Evolutionary conservation across 192 early-diverging fungal genomes (phyloP).

Genomic region (Geranomyces variabilis): DNA sequence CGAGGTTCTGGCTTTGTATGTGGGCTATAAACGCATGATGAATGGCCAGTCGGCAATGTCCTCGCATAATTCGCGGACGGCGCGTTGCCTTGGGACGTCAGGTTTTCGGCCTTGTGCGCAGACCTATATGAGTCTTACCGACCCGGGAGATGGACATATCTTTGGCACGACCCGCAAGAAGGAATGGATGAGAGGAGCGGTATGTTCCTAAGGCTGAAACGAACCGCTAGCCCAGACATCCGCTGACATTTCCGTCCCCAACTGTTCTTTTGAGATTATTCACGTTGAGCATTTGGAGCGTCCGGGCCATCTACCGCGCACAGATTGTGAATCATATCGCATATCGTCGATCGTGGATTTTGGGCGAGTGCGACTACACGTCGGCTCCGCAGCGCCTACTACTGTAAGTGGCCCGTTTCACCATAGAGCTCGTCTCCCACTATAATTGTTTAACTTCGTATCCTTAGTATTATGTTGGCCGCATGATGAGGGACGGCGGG

Average conservation of each 20-base stretch:
- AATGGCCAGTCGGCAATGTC: neutral
- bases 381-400: slow-evolving; percentile 5
- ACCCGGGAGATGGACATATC: slow-evolving; percentile 13
- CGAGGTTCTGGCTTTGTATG: neutral
- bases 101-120: slow-evolving; percentile 11
- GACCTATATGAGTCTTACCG: slow-evolving; percentile 13
- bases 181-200: slow-evolving; percentile 5
- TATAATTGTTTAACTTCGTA: too few species aligned
- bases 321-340: slow-evolving; percentile 10
- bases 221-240: too few species aligned
- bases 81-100: slow-evolving; percentile 5
- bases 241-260: too few species aligned
- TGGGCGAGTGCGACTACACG: slow-evolving; percentile 8
- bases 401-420: slow-evolving; percentile 4
- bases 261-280: slow-evolving; percentile 12
- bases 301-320: neutral
- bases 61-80: neutral
- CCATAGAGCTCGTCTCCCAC: neutral
- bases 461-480: slow-evolving; percentile 13
- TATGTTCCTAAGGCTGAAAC: too few species aligned
- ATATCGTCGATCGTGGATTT: slow-evolving; percentile 13
- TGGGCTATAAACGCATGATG: neutral
- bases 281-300: slow-evolving; percentile 23
- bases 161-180: neutral
- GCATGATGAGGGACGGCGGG: slow-evolving; percentile 11